Base-by-base conservation (phyloP, 2,329 filamentous ascomycete species). In the Cercospora sesami region DNA sequence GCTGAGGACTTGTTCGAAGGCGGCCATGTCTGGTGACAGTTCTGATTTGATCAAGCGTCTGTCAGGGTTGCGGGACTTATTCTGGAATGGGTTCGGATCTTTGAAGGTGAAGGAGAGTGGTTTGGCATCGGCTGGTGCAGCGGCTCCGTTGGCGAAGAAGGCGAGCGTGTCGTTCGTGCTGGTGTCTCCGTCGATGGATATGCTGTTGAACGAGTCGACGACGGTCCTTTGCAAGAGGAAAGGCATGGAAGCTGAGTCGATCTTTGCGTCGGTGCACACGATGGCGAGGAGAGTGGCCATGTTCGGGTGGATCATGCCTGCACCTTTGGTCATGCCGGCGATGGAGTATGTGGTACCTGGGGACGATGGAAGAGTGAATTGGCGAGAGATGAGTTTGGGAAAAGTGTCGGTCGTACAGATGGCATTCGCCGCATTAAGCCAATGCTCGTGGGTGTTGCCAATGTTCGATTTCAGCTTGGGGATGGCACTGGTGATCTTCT, bases 331-430 rank as follows among this genome's bases (percentile, higher is more conserved):
- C 88, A 96, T 96, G 74, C 95, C 95, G 12, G 92, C 93, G 60
- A 99, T 90, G 74, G 87, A 86, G 82, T 97, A 99, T 78, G 90
- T 89, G 60, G 88, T 84, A 18, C 85, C 85, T 0, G 91, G 88
- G 4, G 91, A 91, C 1, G 91, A 94, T 4, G 95, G 94, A 33
- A 99, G 87, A 30, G 85, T 89, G 81, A 98, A 99, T 14, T 89
- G 88, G 73, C 87, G 89, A 21, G 94, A 97, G 74, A 94, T 85
- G 71, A 99, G 89, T 82, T 99, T 99, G 68, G 95, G 95, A 80
- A 99, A 99, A 3, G 95, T 98, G 81, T 99, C 95, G 16, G 95
- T 99, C 12, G 95, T 99, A 85, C 94, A 97, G 78, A 99, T 98
- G 48, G 95, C 94, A 75, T 89, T 90, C 67, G 95, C 95, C 53